Conservation (phyloP, 2,329 filamentous ascomycete species). For the Teratosphaeria destructans region DNA sequence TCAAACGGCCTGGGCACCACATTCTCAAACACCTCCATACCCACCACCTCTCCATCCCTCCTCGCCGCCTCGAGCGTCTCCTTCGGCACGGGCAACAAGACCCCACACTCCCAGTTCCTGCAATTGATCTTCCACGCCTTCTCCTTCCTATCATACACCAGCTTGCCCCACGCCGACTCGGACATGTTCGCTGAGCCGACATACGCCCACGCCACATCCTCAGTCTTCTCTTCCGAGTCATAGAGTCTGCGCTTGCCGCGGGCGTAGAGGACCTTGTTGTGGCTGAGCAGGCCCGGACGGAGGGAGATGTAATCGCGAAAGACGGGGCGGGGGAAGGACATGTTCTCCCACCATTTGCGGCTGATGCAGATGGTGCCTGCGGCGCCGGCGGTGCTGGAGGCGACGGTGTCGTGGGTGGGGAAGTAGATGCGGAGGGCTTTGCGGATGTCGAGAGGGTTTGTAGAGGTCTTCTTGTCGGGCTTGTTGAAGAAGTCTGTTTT, state of each 20-base stretch:
- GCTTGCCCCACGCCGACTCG: conserved; percentile 83
- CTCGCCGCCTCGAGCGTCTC: conserved; percentile 9
- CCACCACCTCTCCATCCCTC: conserved; percentile 13
- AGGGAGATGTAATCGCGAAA: conserved; percentile 67
- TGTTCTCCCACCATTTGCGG: conserved; percentile 57
- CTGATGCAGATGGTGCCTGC: conserved; percentile 80
- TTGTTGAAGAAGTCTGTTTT: conserved; percentile 18
- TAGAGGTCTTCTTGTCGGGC: conserved; percentile 5
- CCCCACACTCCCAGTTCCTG: conserved; percentile 93
- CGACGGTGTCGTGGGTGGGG: conserved; percentile 56
- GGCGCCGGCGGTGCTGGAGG: conserved; percentile 26
- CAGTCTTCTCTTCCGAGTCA: background rate
- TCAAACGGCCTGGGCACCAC: conserved; percentile 55
- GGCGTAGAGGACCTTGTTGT: conserved; percentile 56
- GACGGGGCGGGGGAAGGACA: conserved; percentile 58
- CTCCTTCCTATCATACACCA: conserved; percentile 58
- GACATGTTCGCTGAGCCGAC: conserved; percentile 86
- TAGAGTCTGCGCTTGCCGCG: conserved; percentile 20
- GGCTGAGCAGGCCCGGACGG: conserved; percentile 65
- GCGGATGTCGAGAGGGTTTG: conserved; percentile 26
- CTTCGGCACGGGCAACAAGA: conserved; percentile 54
- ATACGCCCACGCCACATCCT: conserved; percentile 61
- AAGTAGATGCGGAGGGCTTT: conserved; percentile 66
- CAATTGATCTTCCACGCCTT: conserved; percentile 66
- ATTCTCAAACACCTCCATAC: conserved; percentile 43